Conservation (phyloP, 208 protist species). For the Endotrypanum monterogeii region DNA sequence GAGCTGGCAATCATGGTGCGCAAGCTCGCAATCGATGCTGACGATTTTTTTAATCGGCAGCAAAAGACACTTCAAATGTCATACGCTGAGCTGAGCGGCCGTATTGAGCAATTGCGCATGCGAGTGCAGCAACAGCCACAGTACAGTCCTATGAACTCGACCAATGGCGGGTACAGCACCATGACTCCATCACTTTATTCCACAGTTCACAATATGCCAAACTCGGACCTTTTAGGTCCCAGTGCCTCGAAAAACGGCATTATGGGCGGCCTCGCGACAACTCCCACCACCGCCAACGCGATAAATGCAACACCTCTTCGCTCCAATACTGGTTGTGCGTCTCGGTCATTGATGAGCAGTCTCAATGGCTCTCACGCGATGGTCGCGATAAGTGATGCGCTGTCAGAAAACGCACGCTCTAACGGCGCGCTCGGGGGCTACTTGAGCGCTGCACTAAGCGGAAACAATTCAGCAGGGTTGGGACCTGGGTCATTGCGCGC, state of each 20-base stretch:
- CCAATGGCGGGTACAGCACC: conserved; percentile 19
- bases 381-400: conserved; percentile 12
- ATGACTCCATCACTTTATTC: conserved; percentile 31
- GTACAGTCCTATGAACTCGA: conserved; percentile 8
- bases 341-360: conserved; percentile 17
- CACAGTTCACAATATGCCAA: conserved; percentile 16
- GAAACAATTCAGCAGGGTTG: background rate
- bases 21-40: conserved; percentile 42
- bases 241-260: background rate
- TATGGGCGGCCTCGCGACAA: conserved; percentile 2
- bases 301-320: conserved; percentile 37
- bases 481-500: conserved; percentile 4
- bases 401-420: conserved; percentile 10
- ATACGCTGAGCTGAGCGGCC: conserved; percentile 50
- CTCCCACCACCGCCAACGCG: background rate
- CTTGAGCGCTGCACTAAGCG: conserved; percentile 19
- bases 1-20: conserved; percentile 39
- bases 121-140: conserved; percentile 31
- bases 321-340: conserved; percentile 10
- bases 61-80: conserved; percentile 51
- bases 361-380: conserved; percentile 28
- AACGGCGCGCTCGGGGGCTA: conserved; percentile 19
- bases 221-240: conserved; percentile 16
- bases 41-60: conserved; percentile 65
- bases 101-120: conserved; percentile 53